Percentiles rank a stretch among this genome's conserved stretches.
Evolutionary conservation across 345 rosid species (phyloP).

Genomic region (Pseudoturritis turrita): DNA sequence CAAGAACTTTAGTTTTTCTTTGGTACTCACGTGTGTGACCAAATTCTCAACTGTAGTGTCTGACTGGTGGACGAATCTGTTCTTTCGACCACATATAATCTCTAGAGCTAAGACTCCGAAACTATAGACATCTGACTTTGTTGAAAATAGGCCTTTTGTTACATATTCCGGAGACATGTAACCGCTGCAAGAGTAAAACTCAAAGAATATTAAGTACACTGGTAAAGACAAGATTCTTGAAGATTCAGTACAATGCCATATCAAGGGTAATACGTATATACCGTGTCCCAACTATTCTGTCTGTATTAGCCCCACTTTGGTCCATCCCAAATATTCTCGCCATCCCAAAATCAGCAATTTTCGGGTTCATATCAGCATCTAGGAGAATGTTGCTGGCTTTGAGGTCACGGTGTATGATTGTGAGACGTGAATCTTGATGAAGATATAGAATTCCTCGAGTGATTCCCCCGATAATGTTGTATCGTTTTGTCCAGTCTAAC

Average conservation of each 20-base stretch:
- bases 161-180: slow-evolving; percentile 21
- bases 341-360: slow-evolving; percentile 63
- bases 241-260: neutral
- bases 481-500: slow-evolving; percentile 42
- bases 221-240: neutral
- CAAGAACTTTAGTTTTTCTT: too few species aligned
- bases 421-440: slow-evolving; percentile 40
- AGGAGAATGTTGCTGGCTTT: slow-evolving; percentile 50
- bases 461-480: slow-evolving; percentile 36
- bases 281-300: slow-evolving; percentile 33
- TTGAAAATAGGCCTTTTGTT: neutral
- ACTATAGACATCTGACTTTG: slow-evolving; percentile 11
- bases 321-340: slow-evolving; percentile 44
- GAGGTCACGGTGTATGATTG: slow-evolving; percentile 56
- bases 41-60: too few species aligned
- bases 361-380: slow-evolving; percentile 48
- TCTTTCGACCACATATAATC: neutral
- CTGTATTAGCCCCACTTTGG: slow-evolving; percentile 35
- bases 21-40: too few species aligned
- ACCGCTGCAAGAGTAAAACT: slow-evolving; percentile 8
- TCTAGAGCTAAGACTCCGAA: slow-evolving; percentile 4
- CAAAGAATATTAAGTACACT: neutral
- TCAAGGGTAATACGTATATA: neutral
- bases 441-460: slow-evolving; percentile 40
- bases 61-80: neutral